Conservation (phyloP, 805 yeast genomes). For the Jamesozyma hellenica region DNA sequence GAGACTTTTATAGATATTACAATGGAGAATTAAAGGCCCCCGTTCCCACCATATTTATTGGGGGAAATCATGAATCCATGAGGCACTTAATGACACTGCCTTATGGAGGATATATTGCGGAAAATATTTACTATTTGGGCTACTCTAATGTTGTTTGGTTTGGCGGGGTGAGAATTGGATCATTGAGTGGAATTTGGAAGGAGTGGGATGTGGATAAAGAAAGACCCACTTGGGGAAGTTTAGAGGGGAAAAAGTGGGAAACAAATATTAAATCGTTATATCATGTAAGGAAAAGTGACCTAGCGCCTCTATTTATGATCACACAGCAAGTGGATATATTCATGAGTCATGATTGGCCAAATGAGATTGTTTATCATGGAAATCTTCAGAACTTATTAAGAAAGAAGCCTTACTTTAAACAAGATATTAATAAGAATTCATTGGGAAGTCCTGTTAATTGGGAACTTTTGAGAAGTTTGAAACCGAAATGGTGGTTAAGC, state of each 20-base stretch:
- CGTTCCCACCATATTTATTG: conserved; percentile 67
- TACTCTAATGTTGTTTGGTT: conserved; percentile 63
- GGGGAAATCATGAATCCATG: conserved; percentile 94
- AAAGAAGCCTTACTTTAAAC: conserved; percentile 55
- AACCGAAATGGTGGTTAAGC: conserved; percentile 73
- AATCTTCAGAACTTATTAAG: conserved; percentile 39
- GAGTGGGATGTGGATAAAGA: conserved; percentile 38
- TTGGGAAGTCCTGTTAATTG: conserved; percentile 68
- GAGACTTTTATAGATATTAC: conserved; percentile 74
- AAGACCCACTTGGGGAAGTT: conserved; percentile 38
- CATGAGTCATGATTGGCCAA: conserved; percentile 93
- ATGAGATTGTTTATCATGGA: conserved; percentile 61
- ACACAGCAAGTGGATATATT: conserved; percentile 40
- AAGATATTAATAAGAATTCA: conserved; percentile 47
- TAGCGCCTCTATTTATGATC: conserved; percentile 43
- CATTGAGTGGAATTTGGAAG: conserved; percentile 78
- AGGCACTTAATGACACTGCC: conserved; percentile 61
- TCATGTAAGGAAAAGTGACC: conserved; percentile 51
- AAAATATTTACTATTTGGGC: conserved; percentile 78
- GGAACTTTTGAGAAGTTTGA: conserved; percentile 41
- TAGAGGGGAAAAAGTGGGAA: conserved; percentile 27
- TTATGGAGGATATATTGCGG: conserved; percentile 90
- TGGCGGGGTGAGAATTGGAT: conserved; percentile 68
- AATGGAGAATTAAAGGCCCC: conserved; percentile 56
- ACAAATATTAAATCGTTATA: conserved; percentile 34